phyloP scores from a whole-genome alignment of 2,329 filamentous ascomycete genomes.

The Talaromyces marneffei region DNA sequence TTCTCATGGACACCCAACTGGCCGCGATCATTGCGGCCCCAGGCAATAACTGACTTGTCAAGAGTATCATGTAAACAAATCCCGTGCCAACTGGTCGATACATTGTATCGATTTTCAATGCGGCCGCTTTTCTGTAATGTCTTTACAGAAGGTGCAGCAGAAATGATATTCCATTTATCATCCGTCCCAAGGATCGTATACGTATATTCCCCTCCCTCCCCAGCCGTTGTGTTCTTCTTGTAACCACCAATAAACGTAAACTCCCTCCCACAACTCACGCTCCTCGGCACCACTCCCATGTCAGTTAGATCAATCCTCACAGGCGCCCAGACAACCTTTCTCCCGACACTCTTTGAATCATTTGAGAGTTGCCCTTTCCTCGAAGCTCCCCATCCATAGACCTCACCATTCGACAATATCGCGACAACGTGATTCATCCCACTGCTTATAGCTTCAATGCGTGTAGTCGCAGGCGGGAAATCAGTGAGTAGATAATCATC shows the following conservation, averaged over 20 bases:
- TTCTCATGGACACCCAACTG: constrained; percentile 62
- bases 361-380: constrained; percentile 76
- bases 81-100: constrained; percentile 76
- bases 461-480: constrained; percentile 58
- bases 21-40: constrained; percentile 81
- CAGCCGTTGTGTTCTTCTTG: too few species aligned
- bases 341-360: constrained; percentile 37
- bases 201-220: constrained; percentile 39
- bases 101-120: constrained; percentile 22
- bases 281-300: constrained; percentile 40
- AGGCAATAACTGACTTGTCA: constrained; percentile 59
- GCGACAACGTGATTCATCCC: constrained; percentile 72
- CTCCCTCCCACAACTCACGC: constrained; percentile 74
- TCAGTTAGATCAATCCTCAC: constrained; percentile 52
- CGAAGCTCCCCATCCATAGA: constrained; percentile 83
- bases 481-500: constrained; percentile 21
- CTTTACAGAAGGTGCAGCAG: constrained; percentile 45
- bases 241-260: constrained; percentile 67
- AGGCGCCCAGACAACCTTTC: constrained; percentile 52
- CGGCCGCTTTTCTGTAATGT: neutral
- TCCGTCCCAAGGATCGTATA: constrained; percentile 63
- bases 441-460: constrained; percentile 61
- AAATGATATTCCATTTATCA: constrained; percentile 63
- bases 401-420: constrained; percentile 67
- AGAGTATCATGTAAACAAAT: constrained; percentile 60